These are phyloP conservation scores for Boletus reticuloceps DNA, from an alignment of 768 basidiomycete genomes.

Conservation along the genomic window DNA sequence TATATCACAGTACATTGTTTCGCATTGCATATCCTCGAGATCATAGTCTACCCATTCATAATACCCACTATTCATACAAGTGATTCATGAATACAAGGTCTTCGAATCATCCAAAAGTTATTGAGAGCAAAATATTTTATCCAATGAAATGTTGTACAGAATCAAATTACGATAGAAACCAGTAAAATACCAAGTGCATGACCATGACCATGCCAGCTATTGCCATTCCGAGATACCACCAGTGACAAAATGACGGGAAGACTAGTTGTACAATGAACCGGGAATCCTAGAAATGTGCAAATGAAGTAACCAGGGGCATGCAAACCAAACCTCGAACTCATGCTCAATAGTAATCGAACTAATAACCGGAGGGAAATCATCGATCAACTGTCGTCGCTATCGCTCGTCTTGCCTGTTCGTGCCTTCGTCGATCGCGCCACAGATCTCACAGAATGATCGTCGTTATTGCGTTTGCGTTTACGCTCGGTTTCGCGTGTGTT, in stretches of 20 bases:
- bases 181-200: constrained; percentile 7
- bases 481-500: constrained; percentile 38
- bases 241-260: constrained; percentile 6
- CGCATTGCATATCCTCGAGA: not conserved
- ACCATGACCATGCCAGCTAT: not conserved
- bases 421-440: constrained; percentile 1
- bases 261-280: constrained; percentile 16
- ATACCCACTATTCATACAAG: not conserved
- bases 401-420: constrained; percentile 15
- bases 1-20: not conserved
- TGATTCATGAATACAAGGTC: not conserved
- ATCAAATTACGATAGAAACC: constrained; percentile 12
- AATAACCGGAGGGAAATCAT: constrained; percentile 1
- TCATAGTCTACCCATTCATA: not conserved
- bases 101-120: not conserved
- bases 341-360: not conserved
- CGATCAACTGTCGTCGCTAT: constrained; percentile 26
- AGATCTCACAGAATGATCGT: constrained; percentile 5
- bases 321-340: constrained; percentile 2
- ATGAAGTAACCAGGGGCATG: constrained; percentile 5
- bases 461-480: constrained; percentile 33
- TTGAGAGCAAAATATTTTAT: not conserved
- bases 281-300: constrained; percentile 1
- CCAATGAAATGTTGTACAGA: not conserved
- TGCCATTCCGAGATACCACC: constrained; percentile 4